Percentiles rank a stretch among this genome's conserved stretches.
Conservation (phyloP, 2,329 filamentous ascomycete species). For the Bipolaris sorokiniana region DNA sequence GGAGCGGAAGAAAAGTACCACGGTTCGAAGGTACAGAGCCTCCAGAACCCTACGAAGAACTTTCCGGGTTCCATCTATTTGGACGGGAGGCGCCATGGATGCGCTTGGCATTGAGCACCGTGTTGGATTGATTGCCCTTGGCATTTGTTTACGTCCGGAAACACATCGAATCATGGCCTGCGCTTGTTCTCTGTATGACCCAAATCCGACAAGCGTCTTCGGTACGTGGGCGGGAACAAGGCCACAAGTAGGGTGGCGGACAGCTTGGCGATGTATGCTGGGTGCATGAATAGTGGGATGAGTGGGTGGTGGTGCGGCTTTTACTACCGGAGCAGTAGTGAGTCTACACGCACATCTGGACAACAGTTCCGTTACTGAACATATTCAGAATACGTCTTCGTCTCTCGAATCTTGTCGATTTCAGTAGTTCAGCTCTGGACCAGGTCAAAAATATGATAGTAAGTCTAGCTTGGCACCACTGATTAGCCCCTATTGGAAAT, state of each 20-base stretch:
- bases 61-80: constrained; percentile 14
- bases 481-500: background rate
- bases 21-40: constrained; percentile 18
- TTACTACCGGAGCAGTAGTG: background rate
- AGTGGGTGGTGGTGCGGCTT: background rate
- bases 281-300: background rate
- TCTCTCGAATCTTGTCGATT: background rate
- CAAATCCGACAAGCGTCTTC: constrained; percentile 4
- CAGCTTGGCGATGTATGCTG: constrained; percentile 27
- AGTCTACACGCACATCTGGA: background rate
- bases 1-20: constrained; percentile 19
- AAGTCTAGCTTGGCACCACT: background rate
- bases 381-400: background rate
- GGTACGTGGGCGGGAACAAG: constrained; percentile 10
- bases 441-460: background rate
- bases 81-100: constrained; percentile 14
- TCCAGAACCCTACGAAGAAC: constrained; percentile 17
- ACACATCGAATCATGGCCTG: constrained; percentile 19
- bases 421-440: background rate
- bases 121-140: constrained; percentile 36
- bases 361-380: background rate
- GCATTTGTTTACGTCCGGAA: constrained; percentile 18
- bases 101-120: constrained; percentile 36
- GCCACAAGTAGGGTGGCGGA: constrained; percentile 11
- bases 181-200: background rate